phyloP scores from a whole-genome alignment of 1,139 yeast species.

The Nematodospora anomalae region DNA sequence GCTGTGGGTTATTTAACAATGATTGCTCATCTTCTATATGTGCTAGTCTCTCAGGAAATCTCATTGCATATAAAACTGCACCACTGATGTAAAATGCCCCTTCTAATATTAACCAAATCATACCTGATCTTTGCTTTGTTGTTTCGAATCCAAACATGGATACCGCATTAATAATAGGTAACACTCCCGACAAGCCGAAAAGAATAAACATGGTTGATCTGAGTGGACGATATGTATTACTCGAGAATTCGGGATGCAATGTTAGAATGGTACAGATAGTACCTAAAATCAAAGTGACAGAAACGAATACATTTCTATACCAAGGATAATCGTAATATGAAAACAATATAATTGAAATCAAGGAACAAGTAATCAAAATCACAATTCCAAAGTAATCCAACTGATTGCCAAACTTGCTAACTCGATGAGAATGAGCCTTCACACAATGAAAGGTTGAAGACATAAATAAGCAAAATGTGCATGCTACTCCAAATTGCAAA shows the following conservation, averaged over 20 bases:
- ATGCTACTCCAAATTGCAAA: conserved; percentile 41
- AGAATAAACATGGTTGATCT: conserved; percentile 77
- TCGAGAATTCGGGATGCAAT: conserved; percentile 61
- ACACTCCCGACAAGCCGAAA: conserved; percentile 76
- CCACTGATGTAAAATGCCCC: conserved; percentile 76
- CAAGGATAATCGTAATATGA: conserved; percentile 56
- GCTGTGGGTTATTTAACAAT: conserved; percentile 17
- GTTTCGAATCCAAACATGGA: conserved; percentile 33
- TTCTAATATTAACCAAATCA: conserved; percentile 64
- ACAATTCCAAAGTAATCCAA: conserved; percentile 88
- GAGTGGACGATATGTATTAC: conserved; percentile 70
- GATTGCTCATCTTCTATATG: conserved; percentile 50
- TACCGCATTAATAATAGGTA: conserved; percentile 64
- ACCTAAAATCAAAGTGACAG: conserved; percentile 57
- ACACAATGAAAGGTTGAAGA: conserved; percentile 78
- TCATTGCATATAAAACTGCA: conserved; percentile 72
- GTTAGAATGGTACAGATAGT: conserved; percentile 63
- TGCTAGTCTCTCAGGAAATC: conserved; percentile 71
- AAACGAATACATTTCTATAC: conserved; percentile 44
- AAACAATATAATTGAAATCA: conserved; percentile 68
- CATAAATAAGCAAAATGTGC: conserved; percentile 61
- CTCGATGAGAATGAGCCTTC: conserved; percentile 68
- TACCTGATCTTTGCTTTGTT: conserved; percentile 52
- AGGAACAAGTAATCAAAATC: conserved; percentile 69
- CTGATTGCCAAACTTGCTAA: conserved; percentile 70